Conservation (phyloP, 805 yeast species). For the Myxozyma geophila region DNA sequence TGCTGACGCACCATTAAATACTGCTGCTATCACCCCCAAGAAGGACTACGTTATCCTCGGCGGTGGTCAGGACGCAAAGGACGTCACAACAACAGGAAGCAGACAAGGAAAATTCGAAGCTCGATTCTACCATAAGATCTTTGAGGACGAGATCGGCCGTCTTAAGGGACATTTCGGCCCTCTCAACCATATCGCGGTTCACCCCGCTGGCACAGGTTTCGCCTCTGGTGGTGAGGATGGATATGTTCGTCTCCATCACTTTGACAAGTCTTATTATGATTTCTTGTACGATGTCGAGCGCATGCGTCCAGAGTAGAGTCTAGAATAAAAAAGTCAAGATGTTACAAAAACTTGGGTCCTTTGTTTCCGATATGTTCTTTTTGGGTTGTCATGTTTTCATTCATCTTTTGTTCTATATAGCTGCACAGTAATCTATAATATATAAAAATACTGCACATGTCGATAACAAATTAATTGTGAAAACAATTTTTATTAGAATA, state of each 20-base stretch:
- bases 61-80: constrained; percentile 99
- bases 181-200: constrained; percentile 87
- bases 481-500: not conserved
- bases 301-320: constrained; percentile 27
- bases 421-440: not conserved
- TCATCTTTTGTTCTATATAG: not conserved
- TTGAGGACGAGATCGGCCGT: constrained; percentile 94
- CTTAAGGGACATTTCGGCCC: constrained; percentile 99
- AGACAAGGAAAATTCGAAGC: constrained; percentile 97
- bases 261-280: constrained; percentile 90
- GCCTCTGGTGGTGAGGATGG: constrained; percentile 99
- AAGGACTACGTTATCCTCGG: constrained; percentile 93
- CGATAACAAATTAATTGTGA: not conserved
- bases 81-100: constrained; percentile 95
- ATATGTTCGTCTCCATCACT: constrained; percentile 88
- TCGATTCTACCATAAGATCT: constrained; percentile 91
- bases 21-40: constrained; percentile 91
- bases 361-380: not conserved
- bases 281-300: constrained; percentile 50
- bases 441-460: not conserved
- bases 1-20: constrained; percentile 92
- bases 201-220: constrained; percentile 90
- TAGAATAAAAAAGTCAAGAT: not conserved
- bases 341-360: not conserved
- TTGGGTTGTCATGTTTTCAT: not conserved